Conservation (phyloP, 1,284 basidiomycete species). For the Ustanciosporium gigantosporum region DNA sequence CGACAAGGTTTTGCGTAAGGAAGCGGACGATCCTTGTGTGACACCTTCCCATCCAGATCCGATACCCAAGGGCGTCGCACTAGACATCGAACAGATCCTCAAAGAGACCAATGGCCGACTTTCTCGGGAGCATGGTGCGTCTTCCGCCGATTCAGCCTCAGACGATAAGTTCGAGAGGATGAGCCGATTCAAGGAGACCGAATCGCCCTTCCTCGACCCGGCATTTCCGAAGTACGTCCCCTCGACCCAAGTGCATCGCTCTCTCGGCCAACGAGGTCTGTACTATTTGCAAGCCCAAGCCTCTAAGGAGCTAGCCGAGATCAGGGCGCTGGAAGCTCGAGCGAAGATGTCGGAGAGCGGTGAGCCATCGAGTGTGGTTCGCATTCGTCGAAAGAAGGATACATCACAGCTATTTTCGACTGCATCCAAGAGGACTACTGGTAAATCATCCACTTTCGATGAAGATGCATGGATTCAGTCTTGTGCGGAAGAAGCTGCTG, state of each 20-base stretch:
- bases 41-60: constrained; percentile 86
- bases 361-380: no score
- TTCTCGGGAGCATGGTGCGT: constrained; percentile 9
- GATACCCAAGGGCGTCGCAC: constrained; percentile 81
- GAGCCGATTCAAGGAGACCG: no score
- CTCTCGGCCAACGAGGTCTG: constrained; percentile 48
- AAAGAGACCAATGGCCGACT: constrained; percentile 61
- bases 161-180: no score
- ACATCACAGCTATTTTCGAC: neutral
- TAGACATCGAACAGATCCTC: constrained; percentile 75
- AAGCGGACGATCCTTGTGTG: constrained; percentile 91
- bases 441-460: constrained; percentile 1
- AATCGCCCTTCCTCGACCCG: neutral
- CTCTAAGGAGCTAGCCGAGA: constrained; percentile 52
- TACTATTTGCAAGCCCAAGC: constrained; percentile 58
- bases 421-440: neutral
- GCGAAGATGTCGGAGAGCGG: constrained; percentile 31
- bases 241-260: constrained; percentile 50
- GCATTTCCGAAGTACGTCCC: constrained; percentile 38
- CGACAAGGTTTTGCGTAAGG: constrained; percentile 88
- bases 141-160: neutral
- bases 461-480: constrained; percentile 36
- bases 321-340: constrained; percentile 50
- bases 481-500: constrained; percentile 26
- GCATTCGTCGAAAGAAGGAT: no score